Evolutionary conservation across 345 rosid genomes (phyloP), one percentile per base, ranked within the genome.

Genomic region (Ceriops tagal): DNA sequence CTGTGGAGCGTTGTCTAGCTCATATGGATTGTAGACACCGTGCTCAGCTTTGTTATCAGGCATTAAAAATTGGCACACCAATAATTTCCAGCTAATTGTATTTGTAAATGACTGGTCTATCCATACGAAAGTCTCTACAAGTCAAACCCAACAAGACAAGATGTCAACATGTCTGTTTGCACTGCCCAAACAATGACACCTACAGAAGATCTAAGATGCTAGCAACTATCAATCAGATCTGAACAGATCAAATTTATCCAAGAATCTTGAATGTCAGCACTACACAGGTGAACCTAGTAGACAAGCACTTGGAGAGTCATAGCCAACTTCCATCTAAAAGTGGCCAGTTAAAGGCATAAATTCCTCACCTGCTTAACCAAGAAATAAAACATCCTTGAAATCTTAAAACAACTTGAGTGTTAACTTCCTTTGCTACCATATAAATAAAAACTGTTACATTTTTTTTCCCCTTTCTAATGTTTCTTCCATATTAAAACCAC

Each of bases 11-110:
- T 77, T 75, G 39, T 71, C 82, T 71, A 77, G 77, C 70, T 75
- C 82, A 61, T 75, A 83, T n/a, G 73, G 70, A 73, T 72, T 68
- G 80, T 58, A 64, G 73, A 79, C 62, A 56, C 84, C 75, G 66
- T 80, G 75, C 69, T 79, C 83, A 74, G 70, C 63, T 75, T 70
- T 75, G 77, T 80, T 71, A 71, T 72, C 85, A 80, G 82, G 90
- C 86, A 86, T 84, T 80, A 75, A 82, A 80, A 66, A 73, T 53
- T 31, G 59, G 34, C 65, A 67, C 56, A 58, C 75, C 69, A 70
- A 71, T 31, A 51, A 52, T 52, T 72, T 72, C 64, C 78, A 75
- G 71, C 80, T 72, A 64, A 59, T 72, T 55, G 58, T 78, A 77
- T 73, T 43, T n/a, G 37, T 49, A 31, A 24, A 74, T 51, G 43